phyloP scores from a whole-genome alignment of 1,139 yeast genomes.

The Protomyces gravidus region DNA sequence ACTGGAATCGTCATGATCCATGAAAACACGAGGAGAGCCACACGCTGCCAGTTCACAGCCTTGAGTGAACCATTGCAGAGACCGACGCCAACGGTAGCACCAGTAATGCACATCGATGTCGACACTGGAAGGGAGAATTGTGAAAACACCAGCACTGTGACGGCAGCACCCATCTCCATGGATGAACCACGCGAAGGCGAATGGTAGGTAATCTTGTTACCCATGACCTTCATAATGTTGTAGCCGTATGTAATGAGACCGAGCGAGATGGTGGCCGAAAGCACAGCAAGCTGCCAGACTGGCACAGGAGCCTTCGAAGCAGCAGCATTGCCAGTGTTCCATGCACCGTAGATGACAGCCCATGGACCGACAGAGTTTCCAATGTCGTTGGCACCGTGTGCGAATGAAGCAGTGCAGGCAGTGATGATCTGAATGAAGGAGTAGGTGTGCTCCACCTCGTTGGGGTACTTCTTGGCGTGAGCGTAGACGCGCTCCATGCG shows the following conservation, averaged over 20 bases:
- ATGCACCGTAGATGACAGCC: constrained; percentile 59
- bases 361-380: constrained; percentile 77
- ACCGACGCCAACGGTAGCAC: constrained; percentile 74
- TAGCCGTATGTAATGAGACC: constrained; percentile 75
- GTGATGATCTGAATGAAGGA: constrained; percentile 68
- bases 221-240: constrained; percentile 65
- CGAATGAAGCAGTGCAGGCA: constrained; percentile 76
- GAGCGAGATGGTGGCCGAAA: constrained; percentile 62
- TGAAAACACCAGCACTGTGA: constrained; percentile 71
- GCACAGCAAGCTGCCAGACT: constrained; percentile 64
- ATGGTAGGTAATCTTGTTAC: constrained; percentile 65
- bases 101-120: constrained; percentile 76
- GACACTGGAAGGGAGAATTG: constrained; percentile 68
- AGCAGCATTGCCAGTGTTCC: constrained; percentile 52
- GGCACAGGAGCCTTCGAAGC: constrained; percentile 58
- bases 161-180: constrained; percentile 74
- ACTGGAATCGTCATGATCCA: constrained; percentile 71
- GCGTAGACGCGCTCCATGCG: constrained; percentile 38
- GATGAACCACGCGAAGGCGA: constrained; percentile 79
- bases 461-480: constrained; percentile 62
- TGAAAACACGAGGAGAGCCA: constrained; percentile 63
- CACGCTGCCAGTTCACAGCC: constrained; percentile 77
- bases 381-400: constrained; percentile 78
- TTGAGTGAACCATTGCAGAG: constrained; percentile 60
- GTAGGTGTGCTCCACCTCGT: constrained; percentile 65